Evolutionary conservation across 2,329 filamentous ascomycete species (phyloP), one percentile per base, ranked within the genome.

Genomic region (Ciborinia camelliae): DNA sequence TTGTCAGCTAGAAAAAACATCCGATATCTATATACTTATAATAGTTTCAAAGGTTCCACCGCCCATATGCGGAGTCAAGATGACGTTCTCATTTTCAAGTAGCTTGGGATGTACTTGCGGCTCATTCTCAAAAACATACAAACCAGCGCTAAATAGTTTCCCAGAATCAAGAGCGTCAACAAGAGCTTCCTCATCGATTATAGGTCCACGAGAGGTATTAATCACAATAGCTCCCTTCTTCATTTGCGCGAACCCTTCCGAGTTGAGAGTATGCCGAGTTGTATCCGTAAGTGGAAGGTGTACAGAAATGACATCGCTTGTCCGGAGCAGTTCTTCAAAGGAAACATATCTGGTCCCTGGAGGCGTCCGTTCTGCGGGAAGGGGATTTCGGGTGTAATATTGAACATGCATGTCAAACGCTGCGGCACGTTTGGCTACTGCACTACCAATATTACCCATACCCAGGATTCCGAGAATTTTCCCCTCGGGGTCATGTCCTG

Each of bases 121-220:
- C 76, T 95, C 91, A 41, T 92, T 81, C 74, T 95, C 91, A 74
- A 87, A 95, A 59, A 95, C 91, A 75, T 95, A 90, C 8, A 96
- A 80, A 1, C 91, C 91, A 18, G 81, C 87, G 28, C 85, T 88
- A 66, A 82, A 82, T 47, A 95, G 89, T 66, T 86, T 85, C 2
- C 71, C 71, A 20, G 89, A 89, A n/a, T 88, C 82, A 5, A 95
- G 81, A 1, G 90, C 90, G 39, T 86, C 79, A 7, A 92, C 90
- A 15, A 95, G 83, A 2, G 90, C 91, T 14, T 81, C 84, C 75
- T 95, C 91, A 73, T 95, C 88, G 71, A 95, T 88, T 67, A 95
- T 84, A 53, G 89, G 89, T 26, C 91, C 91, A 37, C 91, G 85
- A 9, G 90, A 90, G 0, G 91, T 93, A 78, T 95, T 95, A 70